Percentiles rank a stretch among this genome's conserved stretches.
These are phyloP conservation scores for Candida sojae DNA, from an alignment of 1,139 yeast species.

Conservation along the genomic window DNA sequence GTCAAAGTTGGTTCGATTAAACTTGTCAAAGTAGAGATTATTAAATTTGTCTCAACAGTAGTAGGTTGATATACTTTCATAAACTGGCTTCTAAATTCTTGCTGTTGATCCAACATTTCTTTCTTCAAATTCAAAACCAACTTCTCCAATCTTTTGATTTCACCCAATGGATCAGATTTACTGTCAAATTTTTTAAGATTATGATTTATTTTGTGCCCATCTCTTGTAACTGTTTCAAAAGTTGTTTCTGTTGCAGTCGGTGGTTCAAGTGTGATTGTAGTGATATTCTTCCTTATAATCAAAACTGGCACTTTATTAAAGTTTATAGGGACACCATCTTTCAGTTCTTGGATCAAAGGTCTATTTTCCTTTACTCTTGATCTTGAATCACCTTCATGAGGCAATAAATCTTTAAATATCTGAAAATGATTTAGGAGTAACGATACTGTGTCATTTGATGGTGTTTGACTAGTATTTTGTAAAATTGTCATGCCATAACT, in stretches of 20 bases:
- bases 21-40: not conserved
- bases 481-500: not conserved
- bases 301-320: conserved; percentile 8
- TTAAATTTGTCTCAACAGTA: not conserved
- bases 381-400: conserved; percentile 1
- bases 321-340: conserved; percentile 13
- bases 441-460: conserved; percentile 2
- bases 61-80: conserved; percentile 1
- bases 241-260: not conserved
- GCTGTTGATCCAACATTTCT: conserved; percentile 12
- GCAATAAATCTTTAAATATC: conserved; percentile 9
- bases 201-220: not conserved
- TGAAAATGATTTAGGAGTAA: conserved; percentile 9
- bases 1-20: not conserved
- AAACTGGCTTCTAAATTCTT: conserved; percentile 9
- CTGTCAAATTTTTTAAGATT: not conserved
- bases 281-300: not conserved
- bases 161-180: conserved; percentile 7
- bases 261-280: not conserved
- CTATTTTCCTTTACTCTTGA: conserved; percentile 8
- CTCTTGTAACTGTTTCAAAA: not conserved
- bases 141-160: conserved; percentile 13
- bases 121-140: conserved; percentile 9
- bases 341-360: conserved; percentile 12
- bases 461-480: not conserved